phyloP scores from a whole-genome alignment of 257 asterid genomes.

The Solanum pennellii region DNA sequence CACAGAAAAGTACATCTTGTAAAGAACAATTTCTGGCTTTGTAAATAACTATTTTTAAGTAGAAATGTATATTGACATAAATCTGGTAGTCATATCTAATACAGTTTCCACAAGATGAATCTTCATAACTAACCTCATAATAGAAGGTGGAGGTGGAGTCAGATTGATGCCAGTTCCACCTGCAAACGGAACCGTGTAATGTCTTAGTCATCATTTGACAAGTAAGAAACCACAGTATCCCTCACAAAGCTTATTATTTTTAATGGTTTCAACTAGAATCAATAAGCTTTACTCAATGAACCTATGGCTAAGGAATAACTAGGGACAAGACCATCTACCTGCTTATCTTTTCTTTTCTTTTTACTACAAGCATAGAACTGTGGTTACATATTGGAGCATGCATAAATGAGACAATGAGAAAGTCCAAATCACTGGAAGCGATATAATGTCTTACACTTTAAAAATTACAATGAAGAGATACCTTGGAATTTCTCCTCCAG shows the following conservation, averaged over 20 bases:
- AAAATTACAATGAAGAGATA: conserved; percentile 3
- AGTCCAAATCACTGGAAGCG: background rate
- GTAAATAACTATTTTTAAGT: background rate
- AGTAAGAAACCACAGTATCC: background rate
- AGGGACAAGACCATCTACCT: background rate
- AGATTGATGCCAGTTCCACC: conserved; percentile 95
- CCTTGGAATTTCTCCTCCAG: conserved; percentile 95
- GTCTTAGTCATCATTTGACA: background rate
- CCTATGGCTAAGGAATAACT: background rate
- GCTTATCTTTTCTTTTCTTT: background rate
- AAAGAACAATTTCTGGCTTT: background rate
- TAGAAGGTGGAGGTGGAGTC: conserved; percentile 86
- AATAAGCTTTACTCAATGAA: background rate
- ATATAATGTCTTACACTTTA: background rate
- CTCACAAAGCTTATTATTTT: background rate
- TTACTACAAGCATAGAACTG: background rate
- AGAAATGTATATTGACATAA: background rate
- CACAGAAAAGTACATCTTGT: background rate
- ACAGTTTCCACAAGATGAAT: background rate
- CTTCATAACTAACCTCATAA: conserved; percentile 38
- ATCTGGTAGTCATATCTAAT: background rate
- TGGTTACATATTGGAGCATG: background rate
- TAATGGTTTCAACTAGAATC: background rate
- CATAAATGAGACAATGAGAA: background rate
- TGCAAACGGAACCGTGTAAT: conserved; percentile 14